Base-by-base conservation (phyloP, 495 filamentous ascomycete species). In the Daldinia bambusicola region DNA sequence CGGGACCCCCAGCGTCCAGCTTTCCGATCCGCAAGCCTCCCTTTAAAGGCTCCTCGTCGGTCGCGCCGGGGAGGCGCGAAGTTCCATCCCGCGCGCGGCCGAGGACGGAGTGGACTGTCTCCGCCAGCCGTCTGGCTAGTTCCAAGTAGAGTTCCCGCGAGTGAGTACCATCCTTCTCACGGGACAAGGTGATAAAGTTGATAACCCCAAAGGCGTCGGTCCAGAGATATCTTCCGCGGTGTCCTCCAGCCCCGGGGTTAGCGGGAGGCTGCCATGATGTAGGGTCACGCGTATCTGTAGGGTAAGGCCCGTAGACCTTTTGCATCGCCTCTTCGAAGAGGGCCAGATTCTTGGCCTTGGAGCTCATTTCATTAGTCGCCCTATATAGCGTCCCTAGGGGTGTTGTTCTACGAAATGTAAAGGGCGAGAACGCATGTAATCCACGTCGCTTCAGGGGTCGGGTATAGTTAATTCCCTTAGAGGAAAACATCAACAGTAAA, bases 201-300 rank as follows among this genome's bases (percentile, higher is more conserved):
- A 91, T 55, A 2, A 92, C 86, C n/a, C 88, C 89, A 67, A 90
- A 91, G 0, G 88, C 88, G 66, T 91, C 89, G 0, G 87, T 90
- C 89, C 88, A 90, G 34, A 91, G 82, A 72, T 91, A 91, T 18
- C 89, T 83, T 37, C 89, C 89, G n/a, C 77, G 81, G 67, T 90
- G 87, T 9, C 88, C 89, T n/a, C 86, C 88, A 0, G 87, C 85
- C 36, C 79, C 80, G 0, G 80, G 82, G 80, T 61, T 68, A 10
- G 63, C 62, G 0, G 76, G 80, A 5, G 75, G 75, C 7, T 53
- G 69, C 81, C 78, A 83, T 13, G 56, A 55, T 8, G 71, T 67
- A 20, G 71, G 63, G 12, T 74, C 69, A 13, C 64, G 58, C 2
- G 72, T 70, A 34, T 77, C 50, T 7, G 59, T 51, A 20, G 79